These are phyloP conservation scores for Lachancea dasiensis DNA, from an alignment of 805 yeast species.

Conservation along the genomic window DNA sequence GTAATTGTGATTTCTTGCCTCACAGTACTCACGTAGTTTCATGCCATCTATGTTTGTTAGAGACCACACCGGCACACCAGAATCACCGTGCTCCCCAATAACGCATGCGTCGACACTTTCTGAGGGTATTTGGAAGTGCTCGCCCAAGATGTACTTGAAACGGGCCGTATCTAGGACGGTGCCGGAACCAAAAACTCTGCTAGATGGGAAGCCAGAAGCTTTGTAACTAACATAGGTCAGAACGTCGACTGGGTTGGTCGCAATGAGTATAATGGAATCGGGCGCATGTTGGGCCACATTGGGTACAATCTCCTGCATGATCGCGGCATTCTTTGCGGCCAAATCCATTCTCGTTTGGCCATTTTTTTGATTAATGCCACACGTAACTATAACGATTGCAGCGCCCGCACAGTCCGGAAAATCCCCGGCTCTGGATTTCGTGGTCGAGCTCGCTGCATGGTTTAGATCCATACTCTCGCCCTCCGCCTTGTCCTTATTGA, in stretches of 20 bases:
- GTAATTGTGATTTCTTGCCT: constrained; percentile 4
- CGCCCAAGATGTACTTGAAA: constrained; percentile 9
- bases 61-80: constrained; percentile 12
- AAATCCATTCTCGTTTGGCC: constrained; percentile 14
- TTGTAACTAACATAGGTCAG: constrained; percentile 9
- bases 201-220: constrained; percentile 10
- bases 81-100: constrained; percentile 12
- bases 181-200: constrained; percentile 12
- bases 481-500: constrained; percentile 10
- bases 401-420: constrained; percentile 11
- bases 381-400: constrained; percentile 11
- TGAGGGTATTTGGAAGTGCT: constrained; percentile 9
- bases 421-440: constrained; percentile 9
- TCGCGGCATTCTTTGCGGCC: constrained; percentile 10
- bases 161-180: constrained; percentile 12
- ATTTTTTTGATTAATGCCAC: constrained; percentile 12
- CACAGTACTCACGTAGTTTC: constrained; percentile 12
- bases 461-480: constrained; percentile 13
- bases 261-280: constrained; percentile 11
- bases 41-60: constrained; percentile 12
- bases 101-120: constrained; percentile 10
- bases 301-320: constrained; percentile 13
- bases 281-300: constrained; percentile 12
- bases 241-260: constrained; percentile 15
- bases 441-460: constrained; percentile 11